These are phyloP conservation scores for Acrocalymma vagum DNA, from an alignment of 2,329 filamentous ascomycete species.

Conservation along the genomic window DNA sequence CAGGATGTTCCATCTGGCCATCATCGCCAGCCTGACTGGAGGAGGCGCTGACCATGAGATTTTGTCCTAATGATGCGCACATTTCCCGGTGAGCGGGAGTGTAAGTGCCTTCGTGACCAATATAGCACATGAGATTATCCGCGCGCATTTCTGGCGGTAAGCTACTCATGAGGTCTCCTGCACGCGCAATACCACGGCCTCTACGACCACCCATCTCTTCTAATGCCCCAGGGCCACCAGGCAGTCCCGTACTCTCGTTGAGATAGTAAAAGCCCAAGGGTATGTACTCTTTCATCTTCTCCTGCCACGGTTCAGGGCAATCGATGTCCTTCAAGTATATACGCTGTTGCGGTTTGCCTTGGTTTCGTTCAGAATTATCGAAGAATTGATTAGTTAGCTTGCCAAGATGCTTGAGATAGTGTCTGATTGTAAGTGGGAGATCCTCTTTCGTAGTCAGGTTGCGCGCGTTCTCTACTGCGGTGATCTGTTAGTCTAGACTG, in stretches of 20 bases:
- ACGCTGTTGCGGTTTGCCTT: slow-evolving; percentile 80
- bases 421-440: slow-evolving; percentile 84
- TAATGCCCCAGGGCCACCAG: slow-evolving; percentile 64
- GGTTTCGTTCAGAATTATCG: slow-evolving; percentile 73
- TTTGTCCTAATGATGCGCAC: slow-evolving; percentile 95
- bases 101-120: slow-evolving; percentile 96
- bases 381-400: slow-evolving; percentile 83
- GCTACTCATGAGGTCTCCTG: slow-evolving; percentile 95
- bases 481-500: slow-evolving; percentile 22
- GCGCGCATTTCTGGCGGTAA: slow-evolving; percentile 87
- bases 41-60: slow-evolving; percentile 97
- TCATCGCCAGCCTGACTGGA: slow-evolving; percentile 71
- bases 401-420: slow-evolving; percentile 89
- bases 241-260: slow-evolving; percentile 76
- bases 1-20: slow-evolving; percentile 76
- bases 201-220: slow-evolving; percentile 58
- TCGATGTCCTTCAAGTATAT: slow-evolving; percentile 98
- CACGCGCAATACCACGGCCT: slow-evolving; percentile 70
- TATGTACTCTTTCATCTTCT: slow-evolving; percentile 79
- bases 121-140: slow-evolving; percentile 97
- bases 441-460: slow-evolving; percentile 78
- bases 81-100: slow-evolving; percentile 96
- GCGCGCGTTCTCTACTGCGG: slow-evolving; percentile 80
- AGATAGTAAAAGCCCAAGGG: slow-evolving; percentile 88
- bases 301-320: slow-evolving; percentile 86